These are phyloP conservation scores for Lotmaria passim DNA, from an alignment of 208 protist genomes.

Conservation along the genomic window DNA sequence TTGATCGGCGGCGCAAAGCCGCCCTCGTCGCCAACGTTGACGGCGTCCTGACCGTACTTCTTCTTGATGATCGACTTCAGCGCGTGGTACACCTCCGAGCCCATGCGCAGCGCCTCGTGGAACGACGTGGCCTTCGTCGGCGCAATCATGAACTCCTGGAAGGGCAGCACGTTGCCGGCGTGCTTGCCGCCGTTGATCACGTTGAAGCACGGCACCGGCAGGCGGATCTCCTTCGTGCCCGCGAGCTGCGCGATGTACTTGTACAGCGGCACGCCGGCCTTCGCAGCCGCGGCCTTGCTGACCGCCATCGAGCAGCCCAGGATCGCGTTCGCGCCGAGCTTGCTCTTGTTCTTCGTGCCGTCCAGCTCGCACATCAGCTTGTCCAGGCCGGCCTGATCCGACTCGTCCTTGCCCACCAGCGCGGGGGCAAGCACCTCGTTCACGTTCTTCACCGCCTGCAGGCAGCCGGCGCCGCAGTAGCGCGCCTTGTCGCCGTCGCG, in stretches of 20 bases:
- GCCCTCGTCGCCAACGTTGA: constrained; percentile 99
- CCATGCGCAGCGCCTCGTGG: constrained; percentile 96
- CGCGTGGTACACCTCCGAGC: constrained; percentile 98
- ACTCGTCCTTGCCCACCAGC: constrained; percentile 93
- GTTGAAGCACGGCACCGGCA: constrained; percentile 98
- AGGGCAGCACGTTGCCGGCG: constrained; percentile 96
- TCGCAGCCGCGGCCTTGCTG: constrained; percentile 95
- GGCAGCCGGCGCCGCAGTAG: constrained; percentile 98
- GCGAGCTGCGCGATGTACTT: constrained; percentile 95
- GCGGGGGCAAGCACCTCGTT: constrained; percentile 94
- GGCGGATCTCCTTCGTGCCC: constrained; percentile 80
- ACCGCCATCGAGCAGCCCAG: constrained; percentile 98
- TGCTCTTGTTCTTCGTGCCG: constrained; percentile 97
- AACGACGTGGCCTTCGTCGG: constrained; percentile 96
- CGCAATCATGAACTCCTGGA: constrained; percentile 99
- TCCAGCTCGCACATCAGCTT: constrained; percentile 96
- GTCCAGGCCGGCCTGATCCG: constrained; percentile 94
- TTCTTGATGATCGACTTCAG: constrained; percentile 97
- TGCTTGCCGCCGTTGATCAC: constrained; percentile 99
- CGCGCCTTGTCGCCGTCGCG: constrained; percentile 95
- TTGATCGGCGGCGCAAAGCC: constrained; percentile 98
- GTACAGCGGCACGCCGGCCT: constrained; percentile 94
- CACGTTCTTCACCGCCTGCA: constrained; percentile 97
- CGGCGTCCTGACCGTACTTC: constrained; percentile 96
- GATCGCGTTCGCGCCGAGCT: constrained; percentile 98